Conservation (phyloP, 305 asterid genomes). For the Fraxinus sp. region DNA sequence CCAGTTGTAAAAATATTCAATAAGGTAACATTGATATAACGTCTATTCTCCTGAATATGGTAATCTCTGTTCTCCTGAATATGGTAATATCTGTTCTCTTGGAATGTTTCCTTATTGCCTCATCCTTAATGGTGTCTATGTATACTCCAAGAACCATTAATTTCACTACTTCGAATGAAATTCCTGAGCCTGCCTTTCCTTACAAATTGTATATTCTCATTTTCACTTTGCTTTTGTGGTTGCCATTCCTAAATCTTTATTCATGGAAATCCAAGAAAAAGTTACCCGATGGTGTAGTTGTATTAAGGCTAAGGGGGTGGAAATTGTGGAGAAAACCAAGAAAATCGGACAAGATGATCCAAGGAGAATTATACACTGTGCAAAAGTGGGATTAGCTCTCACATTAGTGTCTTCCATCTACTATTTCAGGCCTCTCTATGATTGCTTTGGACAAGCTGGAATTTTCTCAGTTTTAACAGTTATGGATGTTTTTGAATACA, state of each 20-base stretch:
- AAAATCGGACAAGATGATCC: conserved; percentile 71
- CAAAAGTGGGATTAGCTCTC: conserved; percentile 70
- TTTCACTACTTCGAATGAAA: no score
- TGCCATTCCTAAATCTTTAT: not conserved
- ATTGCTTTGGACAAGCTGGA: conserved; percentile 69
- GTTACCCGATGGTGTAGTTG: no score
- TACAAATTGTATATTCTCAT: not conserved
- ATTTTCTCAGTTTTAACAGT: conserved; percentile 78
- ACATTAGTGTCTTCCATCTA: conserved; percentile 67
- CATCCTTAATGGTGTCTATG: no score
- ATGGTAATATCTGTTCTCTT: no score
- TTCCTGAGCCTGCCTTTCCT: no score
- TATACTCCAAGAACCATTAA: no score
- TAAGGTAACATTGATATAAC: no score
- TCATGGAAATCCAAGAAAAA: conserved; percentile 21
- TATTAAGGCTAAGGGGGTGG: conserved; percentile 19
- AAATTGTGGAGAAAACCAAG: conserved; percentile 25
- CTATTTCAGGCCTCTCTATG: conserved; percentile 65
- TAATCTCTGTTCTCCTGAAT: no score
- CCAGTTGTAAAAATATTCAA: no score
- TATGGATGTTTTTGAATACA: conserved; percentile 72
- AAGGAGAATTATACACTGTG: conserved; percentile 52
- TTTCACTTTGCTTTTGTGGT: no score
- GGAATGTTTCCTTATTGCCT: no score
- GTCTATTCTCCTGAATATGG: no score